Base-by-base conservation (phyloP, 140 eudicot genomes). In the Stevia rebaudiana region DNA sequence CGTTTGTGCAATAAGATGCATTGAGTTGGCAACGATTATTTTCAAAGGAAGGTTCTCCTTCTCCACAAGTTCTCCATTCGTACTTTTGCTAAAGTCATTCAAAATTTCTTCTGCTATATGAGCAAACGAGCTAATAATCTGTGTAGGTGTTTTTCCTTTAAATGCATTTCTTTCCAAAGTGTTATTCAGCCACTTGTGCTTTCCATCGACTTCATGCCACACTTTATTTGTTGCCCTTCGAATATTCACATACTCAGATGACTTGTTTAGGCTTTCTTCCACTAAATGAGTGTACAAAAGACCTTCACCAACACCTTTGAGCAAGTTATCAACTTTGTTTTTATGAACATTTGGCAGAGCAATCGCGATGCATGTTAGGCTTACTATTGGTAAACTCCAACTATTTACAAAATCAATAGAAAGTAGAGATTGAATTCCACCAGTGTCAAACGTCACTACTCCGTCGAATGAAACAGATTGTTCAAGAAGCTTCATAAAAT, bases 341-440 rank as follows among this genome's bases (percentile, higher is more conserved):
- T 36, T 62, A 0, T 3, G 47, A 8, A 63, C 63, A 18, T 42
- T 40, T 4, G 76, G 79, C 30, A 78, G 70, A 8, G 70, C 28
- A 36, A 69, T 2, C 5, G 63, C 72, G 3, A 70, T 64, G 51
- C 76, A 53, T 1, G 76, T 63, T 33, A 76, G 47, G 44, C 65
- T 68, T 47, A 69, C 61, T 33, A 78, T 25, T 0, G 76, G 43
- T 24, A 73, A 62, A 64, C 79, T 39, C 82, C 82, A 77, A 10
- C 52, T 58, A 17, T 61, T 71, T 44, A 37, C 72, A 76, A 18
- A 15, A 24, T 54, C 31, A 25, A 5, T 13, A 10, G 43, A 30
- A 57, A 37, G 58, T 0, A 76, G 60, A 17, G 57, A n/a, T 19
- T 43, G 65, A 63, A 76, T 42, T 9, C 48, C 51, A 28, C 47